Evolutionary conservation across 2,329 filamentous ascomycete genomes (phyloP).

Genomic region (Pseudogymnoascus sp.): DNA sequence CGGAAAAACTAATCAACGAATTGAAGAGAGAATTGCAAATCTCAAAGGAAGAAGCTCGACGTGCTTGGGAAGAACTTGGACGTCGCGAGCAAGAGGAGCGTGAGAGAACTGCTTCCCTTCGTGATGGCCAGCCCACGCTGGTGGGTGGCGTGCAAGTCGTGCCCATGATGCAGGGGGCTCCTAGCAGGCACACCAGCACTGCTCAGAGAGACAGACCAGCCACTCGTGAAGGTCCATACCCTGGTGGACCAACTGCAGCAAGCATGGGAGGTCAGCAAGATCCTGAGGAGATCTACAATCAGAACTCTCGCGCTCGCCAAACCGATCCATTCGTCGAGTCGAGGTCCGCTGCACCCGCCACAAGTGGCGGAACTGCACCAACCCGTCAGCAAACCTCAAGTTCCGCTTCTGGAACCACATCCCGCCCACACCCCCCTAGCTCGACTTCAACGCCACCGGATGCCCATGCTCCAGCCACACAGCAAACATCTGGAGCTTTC

Average conservation of each 20-base stretch:
- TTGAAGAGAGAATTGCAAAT: constrained; percentile 91
- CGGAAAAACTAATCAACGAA: constrained; percentile 73
- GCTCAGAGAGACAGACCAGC: constrained; percentile 33
- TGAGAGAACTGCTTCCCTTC: constrained; percentile 75
- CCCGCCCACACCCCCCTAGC: constrained; percentile 10
- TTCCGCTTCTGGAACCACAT: constrained; percentile 14
- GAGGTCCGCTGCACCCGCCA: constrained; percentile 13
- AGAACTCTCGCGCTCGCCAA: constrained; percentile 23
- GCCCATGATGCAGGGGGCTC: constrained; percentile 71
- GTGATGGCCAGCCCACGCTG: constrained; percentile 78
- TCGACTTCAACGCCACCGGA: constrained; percentile 30
- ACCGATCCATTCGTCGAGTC: constrained; percentile 55
- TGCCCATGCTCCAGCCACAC: constrained; percentile 36
- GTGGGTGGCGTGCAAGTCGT: constrained; percentile 93
- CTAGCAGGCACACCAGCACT: constrained; percentile 45
- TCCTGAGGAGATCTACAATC: constrained; percentile 23
- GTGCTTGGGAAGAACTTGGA: constrained; percentile 95
- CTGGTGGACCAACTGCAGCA: constrained; percentile 24
- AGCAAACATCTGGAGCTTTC: constrained; percentile 34
- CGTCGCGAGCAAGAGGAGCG: constrained; percentile 88
- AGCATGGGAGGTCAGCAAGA: constrained; percentile 14
- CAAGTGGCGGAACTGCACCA: constrained; percentile 22
- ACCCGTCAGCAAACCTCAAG: constrained; percentile 26
- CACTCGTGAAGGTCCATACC: constrained; percentile 38
- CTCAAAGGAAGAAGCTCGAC: constrained; percentile 88